Base-by-base conservation (phyloP, 495 filamentous ascomycete genomes). In the Daldinia bambusicola region DNA sequence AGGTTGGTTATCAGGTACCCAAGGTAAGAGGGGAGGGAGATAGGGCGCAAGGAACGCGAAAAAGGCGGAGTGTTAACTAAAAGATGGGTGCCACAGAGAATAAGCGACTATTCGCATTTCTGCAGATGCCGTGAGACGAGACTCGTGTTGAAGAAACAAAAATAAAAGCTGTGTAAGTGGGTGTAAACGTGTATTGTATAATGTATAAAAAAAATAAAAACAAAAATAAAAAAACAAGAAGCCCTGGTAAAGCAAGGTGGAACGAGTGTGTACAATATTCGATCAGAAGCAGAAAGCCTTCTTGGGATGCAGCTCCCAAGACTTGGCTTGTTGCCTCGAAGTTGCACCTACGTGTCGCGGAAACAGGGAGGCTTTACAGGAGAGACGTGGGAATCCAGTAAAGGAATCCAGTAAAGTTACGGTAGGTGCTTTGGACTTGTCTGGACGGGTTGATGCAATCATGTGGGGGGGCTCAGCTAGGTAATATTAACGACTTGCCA, bases 31-130 rank as follows among this genome's bases (percentile, higher is more conserved):
- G 55, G 41, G 40, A 64, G 50, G 50, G 58, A 73, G 65, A 69
- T 63, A 65, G 70, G 70, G 66, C 70, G 70, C 70, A 69, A 56
- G 55, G 40, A 32, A 38, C 60, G 60, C 69, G 51, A 55, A 43
- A 61, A 67, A 69, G 57, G 60, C 62, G 55, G 63, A 61, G 26
- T 38, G 75, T 69, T 67, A 76, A 77, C 70, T 76, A 31, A 77
- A 76, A 53, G 75, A 72, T 72, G 75, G 71, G 71, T 75, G 75
- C 75, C 75, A 76, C 75, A 70, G 66, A 71, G 51, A 63, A 76
- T 76, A 77, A 72, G 71, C 70, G 68, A 74, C 66, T 72, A 74
- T 71, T 77, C 70, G 73, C 75, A 77, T 77, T 77, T 67, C 73
- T 77, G 73, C 70, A 72, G 71, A 70, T 75, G 75, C 75, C 74